Percentiles rank a stretch among this genome's conserved stretches.
These are phyloP conservation scores for Sarcodon aspratus DNA, from an alignment of 768 basidiomycete species.

Conservation along the genomic window DNA sequence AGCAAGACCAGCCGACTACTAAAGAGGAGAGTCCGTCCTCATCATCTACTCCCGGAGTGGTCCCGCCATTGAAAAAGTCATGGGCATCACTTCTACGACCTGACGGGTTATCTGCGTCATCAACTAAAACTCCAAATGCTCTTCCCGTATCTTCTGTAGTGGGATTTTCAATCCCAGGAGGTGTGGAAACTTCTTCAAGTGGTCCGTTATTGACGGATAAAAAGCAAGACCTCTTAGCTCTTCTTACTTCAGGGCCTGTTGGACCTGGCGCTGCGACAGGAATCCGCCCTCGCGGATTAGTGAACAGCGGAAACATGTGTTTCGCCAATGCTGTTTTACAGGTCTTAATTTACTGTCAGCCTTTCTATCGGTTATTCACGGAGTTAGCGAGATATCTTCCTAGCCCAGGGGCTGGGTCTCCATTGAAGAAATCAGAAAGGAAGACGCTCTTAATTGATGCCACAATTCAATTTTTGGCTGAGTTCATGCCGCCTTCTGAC, in stretches of 20 bases:
- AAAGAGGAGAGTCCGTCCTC: neutral
- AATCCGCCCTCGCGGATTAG: conserved; percentile 66
- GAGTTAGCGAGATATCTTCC: conserved; percentile 51
- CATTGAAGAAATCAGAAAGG: conserved; percentile 18
- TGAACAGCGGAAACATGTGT: conserved; percentile 96
- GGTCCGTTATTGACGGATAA: conserved; percentile 16
- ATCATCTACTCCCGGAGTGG: conserved; percentile 1
- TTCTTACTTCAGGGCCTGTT: conserved; percentile 34
- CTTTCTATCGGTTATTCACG: conserved; percentile 69
- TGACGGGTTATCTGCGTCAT: conserved; percentile 23
- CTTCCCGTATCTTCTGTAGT: conserved; percentile 65
- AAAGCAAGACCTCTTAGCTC: conserved; percentile 33
- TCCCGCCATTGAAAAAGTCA: conserved; percentile 42
- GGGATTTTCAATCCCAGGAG: conserved; percentile 62
- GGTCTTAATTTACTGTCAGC: conserved; percentile 79
- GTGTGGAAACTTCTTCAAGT: conserved; percentile 12
- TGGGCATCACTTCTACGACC: conserved; percentile 66
- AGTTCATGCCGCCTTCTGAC: conserved; percentile 42
- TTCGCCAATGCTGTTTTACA: conserved; percentile 95
- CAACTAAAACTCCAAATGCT: conserved; percentile 27
- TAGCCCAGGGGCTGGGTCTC: conserved; percentile 17
- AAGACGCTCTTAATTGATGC: conserved; percentile 54
- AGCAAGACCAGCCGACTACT: conserved; percentile 9
- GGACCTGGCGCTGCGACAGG: conserved; percentile 8
- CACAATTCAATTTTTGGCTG: conserved; percentile 62